Evolutionary conservation across 83 land plant species (phyloP), one percentile per base, ranked within the genome.

Genomic region (Thuja plicata): DNA sequence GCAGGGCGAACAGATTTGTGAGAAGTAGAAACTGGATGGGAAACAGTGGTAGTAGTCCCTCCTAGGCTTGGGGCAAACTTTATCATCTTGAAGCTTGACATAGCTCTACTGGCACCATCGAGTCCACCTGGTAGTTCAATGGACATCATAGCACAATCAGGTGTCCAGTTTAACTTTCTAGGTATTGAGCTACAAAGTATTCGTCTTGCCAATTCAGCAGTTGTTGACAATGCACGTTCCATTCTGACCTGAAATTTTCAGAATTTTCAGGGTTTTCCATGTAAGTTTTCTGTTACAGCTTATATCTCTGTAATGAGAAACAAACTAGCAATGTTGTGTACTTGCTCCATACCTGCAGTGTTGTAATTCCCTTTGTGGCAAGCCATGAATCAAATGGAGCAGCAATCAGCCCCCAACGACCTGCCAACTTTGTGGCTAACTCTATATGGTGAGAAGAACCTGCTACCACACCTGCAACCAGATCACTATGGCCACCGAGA

Each of bases 371-470:
- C 3, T 88, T 81, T 27, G 87, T 38, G 60, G 87, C 84, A 76
- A 91, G 88, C 92, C 91, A 89, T 77, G 92, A 73, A 55, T 91
- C 92, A 19, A 91, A 89, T 37, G 92, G 92, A 76, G 91, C 55
- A 76, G 86, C 82, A 73, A 82, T 85, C 77, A 91, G 77, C 24
- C 92, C 92, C 92, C 91, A 91, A 19, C 91, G 91, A n/a, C 45
- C 92, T 35, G 88, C 88, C 50, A 89, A 10, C n/a, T 40, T 46
- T 62, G 81, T 5, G 12, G 92, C 91, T 71, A 50, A 43, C n/a
- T 85, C 62, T 37, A 91, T 60, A 21, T 73, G 41, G 8, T 62
- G 32, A 57, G 88, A 48, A 71, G 92, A 89, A 0, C 92, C 92
- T 34, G 87, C 91, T 32, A 91, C 76, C 7, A 86, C 92, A 35